Evolutionary conservation across 1,284 basidiomycete genomes (phyloP).

Genomic region (Ceratobasidium sp.): DNA sequence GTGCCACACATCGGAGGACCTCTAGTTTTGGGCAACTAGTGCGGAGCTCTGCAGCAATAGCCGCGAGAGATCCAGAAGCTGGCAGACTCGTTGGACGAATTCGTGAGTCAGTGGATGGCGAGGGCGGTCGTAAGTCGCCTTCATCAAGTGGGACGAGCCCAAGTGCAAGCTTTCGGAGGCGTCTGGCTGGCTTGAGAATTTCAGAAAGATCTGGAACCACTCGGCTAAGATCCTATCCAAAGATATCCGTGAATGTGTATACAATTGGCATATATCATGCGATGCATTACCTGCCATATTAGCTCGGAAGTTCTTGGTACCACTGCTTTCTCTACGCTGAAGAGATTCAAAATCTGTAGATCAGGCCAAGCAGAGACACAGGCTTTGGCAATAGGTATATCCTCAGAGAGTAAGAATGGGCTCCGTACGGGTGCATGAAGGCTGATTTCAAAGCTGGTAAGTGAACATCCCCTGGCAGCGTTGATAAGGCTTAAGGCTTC

Average conservation of each 20-base stretch:
- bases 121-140: background rate
- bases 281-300: background rate
- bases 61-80: background rate
- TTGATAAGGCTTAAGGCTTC: background rate
- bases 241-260: too few relatives aligned
- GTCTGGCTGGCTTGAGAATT: background rate
- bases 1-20: background rate
- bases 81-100: background rate
- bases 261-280: too few relatives aligned
- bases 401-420: background rate
- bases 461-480: background rate
- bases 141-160: background rate
- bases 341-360: background rate
- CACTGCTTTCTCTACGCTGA: background rate
- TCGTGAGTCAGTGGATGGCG: background rate
- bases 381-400: background rate
- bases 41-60: background rate
- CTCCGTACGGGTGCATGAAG: too few relatives aligned
- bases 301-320: background rate
- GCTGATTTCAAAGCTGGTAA: background rate
- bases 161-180: background rate
- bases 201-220: background rate
- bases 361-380: conserved; percentile 19
- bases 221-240: too few relatives aligned
- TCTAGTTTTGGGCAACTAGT: background rate